phyloP scores from a whole-genome alignment of 2,329 filamentous ascomycete genomes.

The Fusarium duplospermum region DNA sequence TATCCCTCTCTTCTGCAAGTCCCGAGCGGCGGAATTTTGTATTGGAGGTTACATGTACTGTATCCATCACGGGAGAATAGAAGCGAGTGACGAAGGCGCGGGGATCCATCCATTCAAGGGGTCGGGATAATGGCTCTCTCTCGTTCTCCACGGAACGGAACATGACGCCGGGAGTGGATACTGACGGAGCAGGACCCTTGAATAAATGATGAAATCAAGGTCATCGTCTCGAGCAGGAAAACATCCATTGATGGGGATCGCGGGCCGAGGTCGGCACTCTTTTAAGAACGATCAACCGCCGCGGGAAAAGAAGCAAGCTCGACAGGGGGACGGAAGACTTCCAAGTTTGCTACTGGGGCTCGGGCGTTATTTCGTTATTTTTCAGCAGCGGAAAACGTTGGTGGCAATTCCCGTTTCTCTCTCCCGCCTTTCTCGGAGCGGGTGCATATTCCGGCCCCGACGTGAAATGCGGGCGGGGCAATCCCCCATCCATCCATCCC shows the following conservation, averaged over 20 bases:
- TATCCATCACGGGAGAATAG: neutral
- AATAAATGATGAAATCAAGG: neutral
- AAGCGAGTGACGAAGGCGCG: neutral
- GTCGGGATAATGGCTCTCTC: conserved; percentile 5
- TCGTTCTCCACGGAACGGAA: conserved; percentile 1
- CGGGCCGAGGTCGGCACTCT: neutral
- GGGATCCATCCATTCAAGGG: conserved; percentile 9
- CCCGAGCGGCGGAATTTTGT: neutral
- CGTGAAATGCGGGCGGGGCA: neutral
- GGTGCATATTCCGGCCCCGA: conserved; percentile 11
- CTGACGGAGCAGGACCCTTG: conserved; percentile 2
- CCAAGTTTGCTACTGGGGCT: neutral
- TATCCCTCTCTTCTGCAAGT: neutral
- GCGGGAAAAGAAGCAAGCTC: neutral
- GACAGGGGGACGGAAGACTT: neutral
- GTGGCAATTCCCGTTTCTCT: conserved; percentile 7
- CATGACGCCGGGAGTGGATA: conserved; percentile 1
- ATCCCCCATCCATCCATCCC: neutral
- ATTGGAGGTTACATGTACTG: neutral
- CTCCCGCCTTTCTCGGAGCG: conserved; percentile 14
- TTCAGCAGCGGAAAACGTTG: neutral
- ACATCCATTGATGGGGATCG: neutral
- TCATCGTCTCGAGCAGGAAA: neutral
- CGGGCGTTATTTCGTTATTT: conserved; percentile 19
- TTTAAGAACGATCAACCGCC: neutral